Conservation (phyloP, 768 basidiomycete genomes). For the Suillus weaverae region DNA sequence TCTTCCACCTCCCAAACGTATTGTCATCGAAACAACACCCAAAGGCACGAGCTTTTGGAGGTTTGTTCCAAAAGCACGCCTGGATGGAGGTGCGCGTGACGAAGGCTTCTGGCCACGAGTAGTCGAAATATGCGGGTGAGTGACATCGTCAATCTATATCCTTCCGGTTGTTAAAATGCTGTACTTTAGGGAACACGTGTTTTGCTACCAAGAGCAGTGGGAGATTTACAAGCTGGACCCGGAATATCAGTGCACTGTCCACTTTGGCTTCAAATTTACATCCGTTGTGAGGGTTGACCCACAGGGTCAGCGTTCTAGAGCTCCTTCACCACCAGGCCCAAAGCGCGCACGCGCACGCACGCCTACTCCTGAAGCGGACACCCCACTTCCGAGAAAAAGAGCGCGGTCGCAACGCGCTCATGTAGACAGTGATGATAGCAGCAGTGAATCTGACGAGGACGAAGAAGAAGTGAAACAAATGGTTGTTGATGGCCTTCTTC, state of each 20-base stretch:
- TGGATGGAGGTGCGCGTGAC: slow-evolving; percentile 54
- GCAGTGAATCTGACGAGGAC: slow-evolving; percentile 30
- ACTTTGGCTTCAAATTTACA: slow-evolving; percentile 37
- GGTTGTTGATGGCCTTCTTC: slow-evolving; percentile 38
- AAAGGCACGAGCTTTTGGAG: slow-evolving; percentile 66
- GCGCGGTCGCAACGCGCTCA: slow-evolving; percentile 19
- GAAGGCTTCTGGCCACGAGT: slow-evolving; percentile 74
- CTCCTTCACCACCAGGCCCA: slow-evolving; percentile 13
- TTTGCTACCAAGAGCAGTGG: slow-evolving; percentile 77
- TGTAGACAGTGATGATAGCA: slow-evolving; percentile 17
- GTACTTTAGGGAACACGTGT: slow-evolving; percentile 42
- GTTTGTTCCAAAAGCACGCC: slow-evolving; percentile 70
- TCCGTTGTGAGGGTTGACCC: slow-evolving; percentile 22
- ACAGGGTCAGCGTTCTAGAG: slow-evolving; percentile 10
- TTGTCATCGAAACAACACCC: slow-evolving; percentile 68
- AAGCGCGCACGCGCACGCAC: slow-evolving; percentile 33
- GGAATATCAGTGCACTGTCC: slow-evolving; percentile 65
- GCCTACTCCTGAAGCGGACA: slow-evolving; percentile 24
- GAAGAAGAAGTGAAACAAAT: slow-evolving; percentile 54
- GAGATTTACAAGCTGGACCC: slow-evolving; percentile 84
- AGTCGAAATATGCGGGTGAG: slow-evolving; percentile 71
- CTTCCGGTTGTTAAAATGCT: slow-evolving; percentile 11
- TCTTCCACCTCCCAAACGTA: slow-evolving; percentile 59
- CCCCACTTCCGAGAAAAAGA: slow-evolving; percentile 24
- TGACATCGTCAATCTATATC: not conserved